Evolutionary conservation across 2,329 filamentous ascomycete genomes (phyloP).

Genomic region (Arthrobotrys pseudoclavata): DNA sequence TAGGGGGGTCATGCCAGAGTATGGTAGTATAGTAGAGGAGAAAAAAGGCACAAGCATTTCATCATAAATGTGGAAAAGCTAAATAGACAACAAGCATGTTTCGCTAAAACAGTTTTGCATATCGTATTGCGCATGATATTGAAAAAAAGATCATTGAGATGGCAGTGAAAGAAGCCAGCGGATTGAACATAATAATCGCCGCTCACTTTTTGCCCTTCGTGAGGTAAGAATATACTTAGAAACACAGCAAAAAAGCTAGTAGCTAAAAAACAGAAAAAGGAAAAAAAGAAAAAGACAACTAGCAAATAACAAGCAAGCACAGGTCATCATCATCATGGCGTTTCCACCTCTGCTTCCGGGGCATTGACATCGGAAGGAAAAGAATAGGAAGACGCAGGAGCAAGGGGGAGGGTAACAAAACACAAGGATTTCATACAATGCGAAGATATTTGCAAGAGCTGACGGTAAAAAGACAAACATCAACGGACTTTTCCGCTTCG

Average conservation of each 20-base stretch:
- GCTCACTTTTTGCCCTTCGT: conserved; percentile 27
- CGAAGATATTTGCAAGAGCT: conserved; percentile 39
- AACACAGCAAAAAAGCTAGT: conserved; percentile 27
- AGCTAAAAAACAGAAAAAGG: conserved; percentile 23
- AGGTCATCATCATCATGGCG: conserved; percentile 61
- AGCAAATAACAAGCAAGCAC: conserved; percentile 45
- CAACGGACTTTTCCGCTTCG: conserved; percentile 58
- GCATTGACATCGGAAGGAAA: conserved; percentile 23
- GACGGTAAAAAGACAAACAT: conserved; percentile 46
- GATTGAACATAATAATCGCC: conserved; percentile 30
- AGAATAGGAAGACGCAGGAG: conserved; percentile 35
- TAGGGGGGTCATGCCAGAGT: conserved; percentile 27
- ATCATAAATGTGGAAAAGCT: conserved; percentile 22
- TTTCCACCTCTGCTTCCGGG: conserved; percentile 25
- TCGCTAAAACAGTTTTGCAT: conserved; percentile 51
- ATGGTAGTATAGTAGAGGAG: not conserved
- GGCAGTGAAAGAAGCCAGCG: conserved; percentile 36
- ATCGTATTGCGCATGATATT: conserved; percentile 33
- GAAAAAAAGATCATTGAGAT: conserved; percentile 28
- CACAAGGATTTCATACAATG: conserved; percentile 56
- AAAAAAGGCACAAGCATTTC: conserved; percentile 40
- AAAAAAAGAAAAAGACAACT: conserved; percentile 21
- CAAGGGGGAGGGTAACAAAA: conserved; percentile 27
- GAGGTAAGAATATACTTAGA: conserved; percentile 50
- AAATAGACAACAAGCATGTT: conserved; percentile 50